Conservation (phyloP, 495 filamentous ascomycete species). For the Extremus antarcticus region DNA sequence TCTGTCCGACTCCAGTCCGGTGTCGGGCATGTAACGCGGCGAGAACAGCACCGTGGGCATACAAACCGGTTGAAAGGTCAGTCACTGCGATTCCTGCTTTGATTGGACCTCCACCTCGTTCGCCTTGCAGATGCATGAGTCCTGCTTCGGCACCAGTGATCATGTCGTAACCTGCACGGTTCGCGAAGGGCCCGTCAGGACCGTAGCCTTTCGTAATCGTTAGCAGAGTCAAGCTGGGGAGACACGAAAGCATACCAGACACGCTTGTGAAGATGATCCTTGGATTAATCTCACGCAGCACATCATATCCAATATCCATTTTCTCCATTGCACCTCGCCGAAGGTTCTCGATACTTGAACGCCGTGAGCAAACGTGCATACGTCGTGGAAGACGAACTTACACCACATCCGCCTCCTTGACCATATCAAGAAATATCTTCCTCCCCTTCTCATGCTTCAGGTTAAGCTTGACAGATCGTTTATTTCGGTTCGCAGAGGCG, state of each 20-base stretch:
- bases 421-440: slow-evolving; percentile 11
- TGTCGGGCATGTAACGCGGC: slow-evolving; percentile 18
- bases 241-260: slow-evolving; percentile 3
- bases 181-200: slow-evolving; percentile 19
- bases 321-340: slow-evolving; percentile 18
- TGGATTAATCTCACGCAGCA: slow-evolving; percentile 15
- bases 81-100: slow-evolving; percentile 20
- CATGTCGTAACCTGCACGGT: slow-evolving; percentile 21
- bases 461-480: slow-evolving; percentile 8
- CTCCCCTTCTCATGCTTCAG: slow-evolving; percentile 6
- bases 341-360: slow-evolving; percentile 20
- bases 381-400: neutral
- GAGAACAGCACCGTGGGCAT: slow-evolving; percentile 22
- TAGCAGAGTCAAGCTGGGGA: neutral
- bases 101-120: slow-evolving; percentile 20
- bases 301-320: slow-evolving; percentile 18
- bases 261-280: slow-evolving; percentile 21
- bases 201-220: slow-evolving; percentile 17
- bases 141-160: slow-evolving; percentile 19
- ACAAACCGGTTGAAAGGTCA: slow-evolving; percentile 24
- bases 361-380: neutral
- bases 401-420: slow-evolving; percentile 22
- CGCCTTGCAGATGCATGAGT: slow-evolving; percentile 24
- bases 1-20: slow-evolving; percentile 22
- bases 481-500: slow-evolving; percentile 10